Evolutionary conservation across 495 filamentous ascomycete genomes (phyloP).

Genomic region (Podospora australis): DNA sequence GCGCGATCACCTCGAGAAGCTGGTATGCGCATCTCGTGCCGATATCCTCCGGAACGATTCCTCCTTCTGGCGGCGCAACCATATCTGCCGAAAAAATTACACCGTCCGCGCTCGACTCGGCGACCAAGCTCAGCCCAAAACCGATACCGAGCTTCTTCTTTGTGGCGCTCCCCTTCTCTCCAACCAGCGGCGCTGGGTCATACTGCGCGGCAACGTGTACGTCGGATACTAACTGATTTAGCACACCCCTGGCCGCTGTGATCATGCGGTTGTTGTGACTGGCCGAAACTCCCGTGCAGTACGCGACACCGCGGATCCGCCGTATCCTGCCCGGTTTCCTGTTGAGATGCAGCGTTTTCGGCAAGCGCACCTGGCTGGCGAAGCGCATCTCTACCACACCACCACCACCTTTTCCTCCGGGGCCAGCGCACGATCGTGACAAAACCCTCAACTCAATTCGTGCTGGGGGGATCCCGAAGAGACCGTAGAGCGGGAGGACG

Average conservation of each 20-base stretch:
- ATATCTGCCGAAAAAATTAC: conserved; percentile 83
- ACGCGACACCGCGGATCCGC: conserved; percentile 85
- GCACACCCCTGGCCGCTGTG: conserved; percentile 74
- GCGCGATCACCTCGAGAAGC: conserved; percentile 71
- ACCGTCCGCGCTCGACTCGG: conserved; percentile 75
- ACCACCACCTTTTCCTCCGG: conserved; percentile 68
- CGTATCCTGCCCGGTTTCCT: conserved; percentile 72
- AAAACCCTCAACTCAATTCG: conserved; percentile 85
- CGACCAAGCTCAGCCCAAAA: conserved; percentile 84
- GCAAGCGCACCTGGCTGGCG: conserved; percentile 81
- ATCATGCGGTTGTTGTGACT: conserved; percentile 96
- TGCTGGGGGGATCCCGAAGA: conserved; percentile 75
- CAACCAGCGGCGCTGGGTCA: conserved; percentile 65
- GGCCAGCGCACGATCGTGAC: conserved; percentile 66
- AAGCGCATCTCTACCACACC: conserved; percentile 91
- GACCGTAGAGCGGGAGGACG: conserved; percentile 79
- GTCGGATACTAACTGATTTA: conserved; percentile 80
- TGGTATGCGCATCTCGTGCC: conserved; percentile 83
- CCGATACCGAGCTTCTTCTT: conserved; percentile 58
- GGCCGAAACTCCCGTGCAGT: conserved; percentile 79
- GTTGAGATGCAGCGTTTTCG: conserved; percentile 91
- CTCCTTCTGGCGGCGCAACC: conserved; percentile 71
- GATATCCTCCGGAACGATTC: conserved; percentile 80
- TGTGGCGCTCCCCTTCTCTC: conserved; percentile 50
- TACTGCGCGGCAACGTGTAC: conserved; percentile 68